These are phyloP conservation scores for Boletus fagicola DNA, from an alignment of 768 basidiomycete genomes.

Conservation along the genomic window DNA sequence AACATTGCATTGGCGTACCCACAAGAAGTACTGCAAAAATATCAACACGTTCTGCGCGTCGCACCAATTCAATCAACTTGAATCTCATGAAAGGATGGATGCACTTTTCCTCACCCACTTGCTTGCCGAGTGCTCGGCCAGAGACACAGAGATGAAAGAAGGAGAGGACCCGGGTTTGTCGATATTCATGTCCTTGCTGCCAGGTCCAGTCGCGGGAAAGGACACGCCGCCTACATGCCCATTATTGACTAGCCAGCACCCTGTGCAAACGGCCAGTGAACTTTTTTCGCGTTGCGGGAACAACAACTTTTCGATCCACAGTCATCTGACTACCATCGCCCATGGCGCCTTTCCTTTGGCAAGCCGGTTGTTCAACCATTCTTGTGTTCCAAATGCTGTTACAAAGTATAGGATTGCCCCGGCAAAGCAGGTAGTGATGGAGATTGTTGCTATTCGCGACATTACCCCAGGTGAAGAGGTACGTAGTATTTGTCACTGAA, in stretches of 20 bases:
- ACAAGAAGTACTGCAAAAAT: slow-evolving; percentile 66
- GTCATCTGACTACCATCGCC: slow-evolving; percentile 64
- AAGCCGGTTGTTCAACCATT: slow-evolving; percentile 82
- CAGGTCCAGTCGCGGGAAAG: slow-evolving; percentile 33
- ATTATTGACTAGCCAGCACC: slow-evolving; percentile 24
- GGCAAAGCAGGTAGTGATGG: slow-evolving; percentile 48
- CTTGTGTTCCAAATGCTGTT: slow-evolving; percentile 72
- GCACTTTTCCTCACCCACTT: slow-evolving; percentile 64
- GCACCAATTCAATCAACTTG: slow-evolving; percentile 45
- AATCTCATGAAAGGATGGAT: slow-evolving; percentile 55
- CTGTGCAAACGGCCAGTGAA: slow-evolving; percentile 21
- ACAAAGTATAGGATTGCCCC: slow-evolving; percentile 52
- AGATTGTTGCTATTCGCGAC: slow-evolving; percentile 60
- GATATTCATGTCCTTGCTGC: slow-evolving; percentile 46
- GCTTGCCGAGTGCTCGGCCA: slow-evolving; percentile 39
- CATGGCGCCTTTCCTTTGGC: slow-evolving; percentile 77
- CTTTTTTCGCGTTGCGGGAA: slow-evolving; percentile 68
- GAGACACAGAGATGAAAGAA: slow-evolving; percentile 3
- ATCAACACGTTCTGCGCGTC: slow-evolving; percentile 49
- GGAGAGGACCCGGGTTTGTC: slow-evolving; percentile 30
- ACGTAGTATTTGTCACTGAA: background rate
- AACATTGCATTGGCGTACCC: slow-evolving; percentile 60
- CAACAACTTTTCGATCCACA: slow-evolving; percentile 80
- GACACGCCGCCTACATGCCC: slow-evolving; percentile 36
- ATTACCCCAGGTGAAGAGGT: slow-evolving; percentile 68